Evolutionary conservation across 345 rosid genomes (phyloP).

Genomic region (Syzygium jambos): DNA sequence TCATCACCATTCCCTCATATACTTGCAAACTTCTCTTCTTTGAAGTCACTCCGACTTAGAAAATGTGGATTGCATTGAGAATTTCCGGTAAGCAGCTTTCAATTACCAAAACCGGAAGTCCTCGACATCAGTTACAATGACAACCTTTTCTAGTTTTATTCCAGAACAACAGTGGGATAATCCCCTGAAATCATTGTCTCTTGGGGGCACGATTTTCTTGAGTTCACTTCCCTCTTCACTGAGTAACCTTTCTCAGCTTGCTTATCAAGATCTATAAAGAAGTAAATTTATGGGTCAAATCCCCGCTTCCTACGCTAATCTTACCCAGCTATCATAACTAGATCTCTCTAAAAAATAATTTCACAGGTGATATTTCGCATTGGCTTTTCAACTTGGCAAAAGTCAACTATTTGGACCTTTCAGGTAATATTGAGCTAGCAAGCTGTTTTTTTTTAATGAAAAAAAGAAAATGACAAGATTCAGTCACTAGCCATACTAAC

Average conservation of each 20-base stretch:
- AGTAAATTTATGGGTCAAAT: slow-evolving; percentile 5
- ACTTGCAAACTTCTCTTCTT: background rate
- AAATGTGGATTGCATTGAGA: background rate
- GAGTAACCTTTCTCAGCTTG: background rate
- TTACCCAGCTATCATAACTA: background rate
- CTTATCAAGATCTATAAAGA: background rate
- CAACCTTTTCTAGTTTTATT: background rate
- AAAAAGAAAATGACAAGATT: background rate
- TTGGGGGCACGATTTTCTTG: background rate
- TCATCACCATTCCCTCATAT: background rate
- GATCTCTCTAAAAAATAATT: background rate
- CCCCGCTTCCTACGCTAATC: background rate
- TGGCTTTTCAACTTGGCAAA: background rate
- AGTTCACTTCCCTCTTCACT: background rate
- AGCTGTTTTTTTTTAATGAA: background rate
- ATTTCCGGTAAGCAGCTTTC: background rate
- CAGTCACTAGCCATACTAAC: background rate
- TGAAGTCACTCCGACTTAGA: background rate
- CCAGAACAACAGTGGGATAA: background rate
- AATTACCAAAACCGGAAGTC: background rate
- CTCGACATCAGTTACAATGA: background rate
- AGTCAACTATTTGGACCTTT: background rate
- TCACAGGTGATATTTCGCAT: background rate
- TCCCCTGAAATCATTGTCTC: background rate
- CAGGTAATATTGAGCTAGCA: background rate